These are phyloP conservation scores for Nemania abortiva DNA, from an alignment of 2,329 filamentous ascomycete species.

Conservation along the genomic window DNA sequence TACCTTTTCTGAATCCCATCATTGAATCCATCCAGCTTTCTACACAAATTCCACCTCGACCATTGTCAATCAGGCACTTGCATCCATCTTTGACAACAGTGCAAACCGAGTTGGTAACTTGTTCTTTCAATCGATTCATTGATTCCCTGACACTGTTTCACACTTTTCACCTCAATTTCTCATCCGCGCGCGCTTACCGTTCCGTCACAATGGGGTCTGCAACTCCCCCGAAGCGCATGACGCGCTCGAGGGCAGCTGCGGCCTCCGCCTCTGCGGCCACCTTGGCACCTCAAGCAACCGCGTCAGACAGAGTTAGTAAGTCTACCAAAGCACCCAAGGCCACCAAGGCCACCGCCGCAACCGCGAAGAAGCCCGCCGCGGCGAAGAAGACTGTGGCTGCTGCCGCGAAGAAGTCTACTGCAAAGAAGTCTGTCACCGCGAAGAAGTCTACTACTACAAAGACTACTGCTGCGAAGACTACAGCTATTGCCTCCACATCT, in stretches of 20 bases:
- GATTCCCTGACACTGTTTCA: neutral
- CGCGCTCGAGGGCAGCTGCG: conserved; percentile 59
- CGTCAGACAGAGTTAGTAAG: conserved; percentile 45
- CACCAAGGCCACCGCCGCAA: conserved; percentile 46
- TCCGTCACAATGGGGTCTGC: conserved; percentile 61
- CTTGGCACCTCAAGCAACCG: conserved; percentile 51
- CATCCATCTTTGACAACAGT: conserved; percentile 24
- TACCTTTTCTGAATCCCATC: conserved; percentile 24
- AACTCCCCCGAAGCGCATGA: conserved; percentile 71
- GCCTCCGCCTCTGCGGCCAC: conserved; percentile 57
- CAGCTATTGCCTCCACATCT: conserved; percentile 23
- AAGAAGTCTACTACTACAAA: conserved; percentile 52
- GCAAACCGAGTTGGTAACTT: conserved; percentile 9
- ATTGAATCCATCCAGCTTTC: conserved; percentile 8
- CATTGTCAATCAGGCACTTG: conserved; percentile 28
- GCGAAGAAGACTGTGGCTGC: conserved; percentile 18
- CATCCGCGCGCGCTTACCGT: conserved; percentile 2
- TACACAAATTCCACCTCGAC: conserved; percentile 8
- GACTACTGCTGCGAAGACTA: conserved; percentile 50
- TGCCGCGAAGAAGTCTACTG: conserved; percentile 21
- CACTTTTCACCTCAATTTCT: conserved; percentile 26
- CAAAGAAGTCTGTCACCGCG: conserved; percentile 42
- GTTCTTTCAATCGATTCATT: conserved; percentile 15
- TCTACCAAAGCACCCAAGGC: conserved; percentile 51
- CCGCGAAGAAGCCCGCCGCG: conserved; percentile 31